Evolutionary conservation across 495 filamentous ascomycete genomes (phyloP), one percentile per base, ranked within the genome.

Genomic region (Darksidea phi): DNA sequence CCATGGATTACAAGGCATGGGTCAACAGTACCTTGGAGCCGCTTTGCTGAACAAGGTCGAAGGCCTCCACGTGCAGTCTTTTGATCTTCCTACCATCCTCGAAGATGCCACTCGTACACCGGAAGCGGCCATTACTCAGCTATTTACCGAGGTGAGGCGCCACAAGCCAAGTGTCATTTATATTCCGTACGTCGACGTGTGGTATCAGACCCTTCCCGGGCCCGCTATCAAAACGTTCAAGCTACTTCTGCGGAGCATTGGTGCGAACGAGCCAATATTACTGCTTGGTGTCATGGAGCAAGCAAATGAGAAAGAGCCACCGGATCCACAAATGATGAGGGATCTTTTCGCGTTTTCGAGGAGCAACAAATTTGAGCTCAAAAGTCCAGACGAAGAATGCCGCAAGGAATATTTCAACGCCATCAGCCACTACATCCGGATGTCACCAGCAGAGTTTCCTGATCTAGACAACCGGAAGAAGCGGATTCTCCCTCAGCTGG

Each of bases 161-260:
- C 91, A 96, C 66, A 97, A 95, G 73, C 94, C 95, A 8, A 92
- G 91, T 74, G 89, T 98, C 21, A 95, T 98, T 57, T 97, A 88
- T 76, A 88, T 98, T 48, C 94, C 95, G 0, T 85, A 88, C 63
- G 82, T 97, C 61, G 89, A 97, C 47, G 77, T 83, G 32, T 98
- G 95, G 95, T 90, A 88, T 66, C 73, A 78, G 8, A 90, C 85
- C 23, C 74, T 96, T 12, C 76, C 78, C n/a, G 78, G 79, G 3
- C 63, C 83, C 23, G 83, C 86, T 4, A 81, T 96, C 55, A 85
- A 84, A 11, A 91, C 89, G 0, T 96, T 98, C 72, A 75, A 83
- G 49, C 85, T 86, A 18, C 80, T 97, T 63, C 74, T 98, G 12
- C 80, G 85, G 54, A 86, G 84, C 25, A 79, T 98, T 28, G 83